Evolutionary conservation across 1,284 basidiomycete species (phyloP), one percentile per base, ranked within the genome.

Genomic region (Ustilago hordei): DNA sequence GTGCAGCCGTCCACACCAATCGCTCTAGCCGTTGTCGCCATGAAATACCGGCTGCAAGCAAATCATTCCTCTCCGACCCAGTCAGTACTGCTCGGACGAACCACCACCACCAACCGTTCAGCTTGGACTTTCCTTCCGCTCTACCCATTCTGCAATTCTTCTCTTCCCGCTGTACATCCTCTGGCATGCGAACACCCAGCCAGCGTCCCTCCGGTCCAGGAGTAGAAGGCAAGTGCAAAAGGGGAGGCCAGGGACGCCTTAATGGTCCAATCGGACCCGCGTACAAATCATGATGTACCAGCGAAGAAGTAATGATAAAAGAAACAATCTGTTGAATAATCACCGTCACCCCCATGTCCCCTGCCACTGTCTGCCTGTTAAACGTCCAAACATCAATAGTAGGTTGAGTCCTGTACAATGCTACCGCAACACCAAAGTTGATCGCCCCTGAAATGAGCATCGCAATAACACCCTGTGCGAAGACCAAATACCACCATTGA

Each of bases 261-360:
- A 85, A 61, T 4, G 83, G 69, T 0, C 57, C 71, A 9, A 81
- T 74, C 2, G 79, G 75, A 1, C 83, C 83, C 5, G 75, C 75
- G 28, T 68, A 65, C 32, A 85, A 32, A 55, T 85, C 83, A 32
- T 63, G 64, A 45, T 84, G 81, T 8, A 78, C 76, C 23, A 85
- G 55, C 4, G 68, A 54, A 11, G 80, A 81, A 1, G 83, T 84
- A 53, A 85, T 83, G 58, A 85, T 70, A 56, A 83, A 80, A 2
- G 81, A 79, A 32, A 85, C 69, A 43, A 82, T 70, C 60, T 81
- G 80, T 53, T 85, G 83, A 50, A 84, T 80, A 47, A 85, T 73
- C 4, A 85, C 74, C 1, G 83, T 85, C 17, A 85, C 82, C 8
- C 83, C 83, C 82, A 85, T 83, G 57, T 84, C 83, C 8, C 83